phyloP scores from a whole-genome alignment of 2,329 filamentous ascomycete genomes.

The Alternaria atra region DNA sequence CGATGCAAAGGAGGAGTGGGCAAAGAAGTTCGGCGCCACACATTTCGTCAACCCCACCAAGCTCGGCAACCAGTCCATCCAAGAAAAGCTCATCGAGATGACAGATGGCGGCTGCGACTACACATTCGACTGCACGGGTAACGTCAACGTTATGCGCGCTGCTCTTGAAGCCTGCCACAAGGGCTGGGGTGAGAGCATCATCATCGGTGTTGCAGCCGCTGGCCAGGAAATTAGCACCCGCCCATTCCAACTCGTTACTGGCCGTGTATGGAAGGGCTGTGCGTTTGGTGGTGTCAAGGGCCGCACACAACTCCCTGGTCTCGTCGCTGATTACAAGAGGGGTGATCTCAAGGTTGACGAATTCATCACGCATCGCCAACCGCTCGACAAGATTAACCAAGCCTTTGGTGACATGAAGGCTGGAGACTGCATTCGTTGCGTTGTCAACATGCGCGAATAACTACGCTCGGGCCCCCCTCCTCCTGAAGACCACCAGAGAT shows the following conservation, averaged over 20 bases:
- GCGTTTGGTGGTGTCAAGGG: conserved; percentile 99
- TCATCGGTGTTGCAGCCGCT: conserved; percentile 96
- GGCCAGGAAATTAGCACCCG: conserved; percentile 94
- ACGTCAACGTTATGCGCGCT: conserved; percentile 93
- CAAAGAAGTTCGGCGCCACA: conserved; percentile 92
- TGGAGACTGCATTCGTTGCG: conserved; percentile 95
- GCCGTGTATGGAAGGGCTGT: conserved; percentile 96
- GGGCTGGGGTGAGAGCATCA: conserved; percentile 97
- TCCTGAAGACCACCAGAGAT: neutral
- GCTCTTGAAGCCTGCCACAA: conserved; percentile 99
- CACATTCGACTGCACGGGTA: conserved; percentile 99
- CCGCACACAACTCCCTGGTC: conserved; percentile 84
- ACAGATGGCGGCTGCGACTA: conserved; percentile 98
- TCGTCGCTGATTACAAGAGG: conserved; percentile 88
- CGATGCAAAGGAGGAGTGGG: conserved; percentile 88
- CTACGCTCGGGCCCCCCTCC: conserved; percentile 17
- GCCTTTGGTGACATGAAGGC: conserved; percentile 95
- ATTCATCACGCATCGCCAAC: conserved; percentile 97
- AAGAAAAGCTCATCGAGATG: conserved; percentile 94
- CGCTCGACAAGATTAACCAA: conserved; percentile 81
- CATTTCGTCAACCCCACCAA: conserved; percentile 93
- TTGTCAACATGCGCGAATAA: conserved; percentile 71
- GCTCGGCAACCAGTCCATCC: conserved; percentile 74
- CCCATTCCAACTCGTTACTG: conserved; percentile 98
- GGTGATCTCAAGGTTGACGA: conserved; percentile 97